These are phyloP conservation scores for Neurospora terricola DNA, from an alignment of 495 filamentous ascomycete species.

Conservation along the genomic window DNA sequence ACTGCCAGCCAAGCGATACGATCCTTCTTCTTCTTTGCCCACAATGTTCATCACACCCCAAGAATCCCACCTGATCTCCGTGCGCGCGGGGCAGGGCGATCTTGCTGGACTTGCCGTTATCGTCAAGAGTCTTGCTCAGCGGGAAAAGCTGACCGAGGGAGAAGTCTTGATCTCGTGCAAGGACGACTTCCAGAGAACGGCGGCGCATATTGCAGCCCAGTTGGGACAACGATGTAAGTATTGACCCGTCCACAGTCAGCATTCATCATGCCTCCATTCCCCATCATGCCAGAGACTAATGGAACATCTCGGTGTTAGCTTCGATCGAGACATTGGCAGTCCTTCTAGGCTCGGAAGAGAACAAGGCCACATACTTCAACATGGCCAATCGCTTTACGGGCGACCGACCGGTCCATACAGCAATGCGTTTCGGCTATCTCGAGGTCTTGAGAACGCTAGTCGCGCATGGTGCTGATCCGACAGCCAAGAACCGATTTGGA, in stretches of 20 bases:
- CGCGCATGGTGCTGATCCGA: conserved; percentile 20
- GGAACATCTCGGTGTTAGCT: not conserved
- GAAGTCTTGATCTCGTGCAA: conserved; percentile 18
- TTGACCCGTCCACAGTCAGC: not conserved
- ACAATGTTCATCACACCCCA: conserved; percentile 15
- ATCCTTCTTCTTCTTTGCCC: not conserved
- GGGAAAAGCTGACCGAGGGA: conserved; percentile 9
- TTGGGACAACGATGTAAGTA: conserved; percentile 12
- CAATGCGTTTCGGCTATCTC: conserved; percentile 19
- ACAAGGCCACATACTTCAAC: conserved; percentile 16
- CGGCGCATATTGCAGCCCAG: conserved; percentile 22
- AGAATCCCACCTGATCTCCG: conserved; percentile 16
- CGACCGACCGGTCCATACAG: conserved; percentile 20
- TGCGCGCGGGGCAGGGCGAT: conserved; percentile 19
- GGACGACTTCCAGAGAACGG: conserved; percentile 23
- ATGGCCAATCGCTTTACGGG: conserved; percentile 21
- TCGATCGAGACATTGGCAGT: conserved; percentile 18
- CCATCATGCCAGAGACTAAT: not conserved
- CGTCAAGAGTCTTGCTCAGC: conserved; percentile 13
- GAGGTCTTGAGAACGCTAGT: conserved; percentile 14
- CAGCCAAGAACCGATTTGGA: conserved; percentile 21
- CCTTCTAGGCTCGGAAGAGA: conserved; percentile 9
- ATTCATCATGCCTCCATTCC: not conserved
- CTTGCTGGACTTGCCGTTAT: conserved; percentile 3
- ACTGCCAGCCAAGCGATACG: not conserved